A percentile compares a stretch with the other conserved stretches of the same genome.
phyloP scores from a whole-genome alignment of 2,329 filamentous ascomycete species.

The Aspergillus ochraceoroseus region DNA sequence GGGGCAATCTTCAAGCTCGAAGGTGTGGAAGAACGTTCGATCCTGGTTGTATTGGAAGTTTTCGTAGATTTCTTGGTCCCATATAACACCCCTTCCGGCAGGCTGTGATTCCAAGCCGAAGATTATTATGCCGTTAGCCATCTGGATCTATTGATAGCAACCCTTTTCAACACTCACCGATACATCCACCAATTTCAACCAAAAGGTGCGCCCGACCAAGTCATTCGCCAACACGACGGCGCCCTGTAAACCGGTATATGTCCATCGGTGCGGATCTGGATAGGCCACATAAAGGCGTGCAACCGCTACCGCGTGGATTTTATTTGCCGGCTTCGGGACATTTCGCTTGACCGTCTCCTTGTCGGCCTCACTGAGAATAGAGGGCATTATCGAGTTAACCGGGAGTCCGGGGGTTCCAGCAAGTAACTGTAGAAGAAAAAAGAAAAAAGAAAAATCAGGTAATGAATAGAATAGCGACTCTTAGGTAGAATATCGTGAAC shows the following conservation, averaged over 20 bases:
- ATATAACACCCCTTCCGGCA: conserved; percentile 76
- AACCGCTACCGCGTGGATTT: conserved; percentile 93
- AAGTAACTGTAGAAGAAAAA: no score
- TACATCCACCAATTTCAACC: conserved; percentile 95
- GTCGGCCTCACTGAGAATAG: conserved; percentile 81
- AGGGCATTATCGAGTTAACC: conserved; percentile 46
- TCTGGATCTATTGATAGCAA: conserved; percentile 12
- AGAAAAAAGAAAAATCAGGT: no score
- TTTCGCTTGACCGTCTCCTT: conserved; percentile 94
- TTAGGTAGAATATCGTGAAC: not conserved
- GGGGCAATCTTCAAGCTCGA: conserved; percentile 88
- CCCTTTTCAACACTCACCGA: conserved; percentile 59
- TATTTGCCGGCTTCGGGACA: conserved; percentile 90
- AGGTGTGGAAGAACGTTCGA: conserved; percentile 94
- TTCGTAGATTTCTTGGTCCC: conserved; percentile 98
- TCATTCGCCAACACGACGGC: conserved; percentile 90
- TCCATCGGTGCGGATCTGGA: conserved; percentile 82
- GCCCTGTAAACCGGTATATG: conserved; percentile 86
- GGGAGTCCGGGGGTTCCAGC: conserved; percentile 4
- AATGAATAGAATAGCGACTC: not conserved
- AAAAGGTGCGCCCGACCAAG: conserved; percentile 89
- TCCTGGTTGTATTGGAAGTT: conserved; percentile 94
- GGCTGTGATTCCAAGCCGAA: conserved; percentile 49
- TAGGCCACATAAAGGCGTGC: conserved; percentile 90
- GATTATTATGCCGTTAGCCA: no score